A percentile compares a stretch with the other conserved stretches of the same genome.
Conservation (phyloP, 2,329 filamentous ascomycete species). For the Colletotrichum noveboracense region DNA sequence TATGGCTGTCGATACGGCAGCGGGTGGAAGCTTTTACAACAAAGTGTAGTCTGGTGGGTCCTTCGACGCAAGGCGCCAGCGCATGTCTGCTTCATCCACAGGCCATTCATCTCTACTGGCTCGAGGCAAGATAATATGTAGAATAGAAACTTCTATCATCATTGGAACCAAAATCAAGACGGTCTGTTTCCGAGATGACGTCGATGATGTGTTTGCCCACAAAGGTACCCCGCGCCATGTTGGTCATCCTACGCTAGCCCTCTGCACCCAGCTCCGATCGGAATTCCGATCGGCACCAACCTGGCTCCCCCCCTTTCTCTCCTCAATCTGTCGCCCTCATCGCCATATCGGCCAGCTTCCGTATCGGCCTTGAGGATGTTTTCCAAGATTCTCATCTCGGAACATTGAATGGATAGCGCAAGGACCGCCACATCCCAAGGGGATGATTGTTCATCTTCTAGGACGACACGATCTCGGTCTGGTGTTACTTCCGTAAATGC, state of each 20-base stretch:
- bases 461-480: not conserved
- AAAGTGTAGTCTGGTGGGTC: not conserved
- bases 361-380: not conserved
- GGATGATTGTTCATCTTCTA: not conserved
- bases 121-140: accelerated
- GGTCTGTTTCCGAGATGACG: not conserved
- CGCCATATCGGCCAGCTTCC: not conserved
- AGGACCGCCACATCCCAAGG: not conserved
- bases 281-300: not conserved
- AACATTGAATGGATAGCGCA: not conserved
- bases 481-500: not conserved
- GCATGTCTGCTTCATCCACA: not conserved
- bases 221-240: not conserved
- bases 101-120: not conserved
- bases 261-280: not conserved
- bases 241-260: not conserved
- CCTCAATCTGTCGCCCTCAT: not conserved
- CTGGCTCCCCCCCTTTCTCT: not conserved
- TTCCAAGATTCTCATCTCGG: not conserved
- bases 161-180: not conserved
- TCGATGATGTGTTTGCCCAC: not conserved
- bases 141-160: not conserved
- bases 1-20: not conserved
- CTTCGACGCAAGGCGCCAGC: accelerated
- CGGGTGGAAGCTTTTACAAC: not conserved